A percentile compares a stretch with the other conserved stretches of the same genome.
These are phyloP conservation scores for Acanthochlamys bracteata DNA, from an alignment of 106 monocot genomes.

Conservation along the genomic window DNA sequence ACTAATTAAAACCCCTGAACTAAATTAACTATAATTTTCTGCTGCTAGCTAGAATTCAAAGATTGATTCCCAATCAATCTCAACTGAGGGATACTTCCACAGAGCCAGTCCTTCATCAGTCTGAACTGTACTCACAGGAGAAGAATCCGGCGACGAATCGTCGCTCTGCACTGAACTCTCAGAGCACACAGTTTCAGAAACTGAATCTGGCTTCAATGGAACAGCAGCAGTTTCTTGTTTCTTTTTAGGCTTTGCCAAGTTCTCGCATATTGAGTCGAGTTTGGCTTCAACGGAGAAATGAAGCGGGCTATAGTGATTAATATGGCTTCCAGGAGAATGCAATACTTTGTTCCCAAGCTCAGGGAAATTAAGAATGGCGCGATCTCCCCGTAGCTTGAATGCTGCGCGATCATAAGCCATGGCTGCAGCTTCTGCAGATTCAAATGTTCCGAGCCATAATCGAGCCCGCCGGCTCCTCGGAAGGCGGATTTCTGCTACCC, in stretches of 20 bases:
- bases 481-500: constrained; percentile 72
- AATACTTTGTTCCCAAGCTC: too few relatives aligned
- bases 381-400: constrained; percentile 9
- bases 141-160: not conserved
- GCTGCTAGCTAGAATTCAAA: not conserved
- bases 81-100: not conserved
- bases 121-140: not conserved
- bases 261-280: not conserved
- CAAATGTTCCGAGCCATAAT: constrained; percentile 69
- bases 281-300: not conserved
- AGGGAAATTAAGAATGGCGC: constrained; percentile 14
- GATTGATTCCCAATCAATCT: not conserved
- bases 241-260: not conserved
- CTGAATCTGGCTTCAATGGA: too few relatives aligned
- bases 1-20: too few relatives aligned
- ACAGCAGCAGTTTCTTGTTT: too few relatives aligned
- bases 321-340: too few relatives aligned
- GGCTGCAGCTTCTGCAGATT: constrained; percentile 59
- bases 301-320: not conserved
- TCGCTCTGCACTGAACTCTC: not conserved
- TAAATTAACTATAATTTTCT: too few relatives aligned
- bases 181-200: too few relatives aligned
- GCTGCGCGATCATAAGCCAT: constrained; percentile 24
- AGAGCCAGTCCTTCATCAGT: not conserved
- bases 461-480: constrained; percentile 52